Evolutionary conservation across 495 filamentous ascomycete species (phyloP).

Genomic region (Poronia punctata): DNA sequence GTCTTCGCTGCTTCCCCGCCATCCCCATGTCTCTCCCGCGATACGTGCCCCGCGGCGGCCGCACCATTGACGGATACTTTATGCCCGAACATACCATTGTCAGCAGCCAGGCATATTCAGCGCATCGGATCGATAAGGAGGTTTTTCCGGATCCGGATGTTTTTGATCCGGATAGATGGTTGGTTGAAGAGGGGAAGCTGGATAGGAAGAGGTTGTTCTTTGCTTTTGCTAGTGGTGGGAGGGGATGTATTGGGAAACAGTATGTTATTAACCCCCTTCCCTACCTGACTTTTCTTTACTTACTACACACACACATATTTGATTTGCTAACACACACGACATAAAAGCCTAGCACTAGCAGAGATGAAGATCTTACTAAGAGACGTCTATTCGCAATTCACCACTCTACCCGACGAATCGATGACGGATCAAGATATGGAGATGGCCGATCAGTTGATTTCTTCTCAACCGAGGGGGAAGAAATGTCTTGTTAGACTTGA

Average conservation of each 20-base stretch:
- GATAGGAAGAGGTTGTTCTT: constrained; percentile 45
- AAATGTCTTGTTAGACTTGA: constrained; percentile 42
- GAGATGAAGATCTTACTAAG: constrained; percentile 58
- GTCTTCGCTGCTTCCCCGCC: constrained; percentile 50
- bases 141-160: constrained; percentile 50
- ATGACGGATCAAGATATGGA: constrained; percentile 48
- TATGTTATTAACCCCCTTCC: constrained; percentile 23
- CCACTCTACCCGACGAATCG: constrained; percentile 42
- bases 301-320: not conserved
- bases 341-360: constrained; percentile 57
- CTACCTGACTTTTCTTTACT: not conserved
- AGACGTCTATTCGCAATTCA: constrained; percentile 51
- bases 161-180: constrained; percentile 60
- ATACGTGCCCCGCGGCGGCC: constrained; percentile 48
- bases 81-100: constrained; percentile 45
- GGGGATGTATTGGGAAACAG: constrained; percentile 54
- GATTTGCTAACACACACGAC: too few relatives aligned
- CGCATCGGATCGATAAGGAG: constrained; percentile 42
- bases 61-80: constrained; percentile 39
- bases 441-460: constrained; percentile 56
- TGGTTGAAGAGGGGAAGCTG: constrained; percentile 40
- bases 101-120: constrained; percentile 48
- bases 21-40: constrained; percentile 64
- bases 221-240: constrained; percentile 47
- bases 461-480: constrained; percentile 48